phyloP scores from a whole-genome alignment of 257 asterid genomes.

The Nicotiana benthamiana region DNA sequence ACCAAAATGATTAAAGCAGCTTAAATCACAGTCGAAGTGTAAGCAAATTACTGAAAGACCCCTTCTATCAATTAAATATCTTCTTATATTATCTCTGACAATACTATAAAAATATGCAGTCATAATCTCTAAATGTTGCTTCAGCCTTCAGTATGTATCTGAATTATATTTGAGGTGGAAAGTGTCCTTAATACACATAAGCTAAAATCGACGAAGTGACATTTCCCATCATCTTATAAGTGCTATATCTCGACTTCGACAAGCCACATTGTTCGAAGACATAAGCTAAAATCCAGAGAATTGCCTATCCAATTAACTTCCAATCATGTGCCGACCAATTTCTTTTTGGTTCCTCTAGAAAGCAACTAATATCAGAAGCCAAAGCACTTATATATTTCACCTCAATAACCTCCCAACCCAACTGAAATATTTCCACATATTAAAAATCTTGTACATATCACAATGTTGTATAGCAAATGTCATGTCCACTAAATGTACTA shows the following conservation, averaged over 20 bases:
- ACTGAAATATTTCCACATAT: not conserved
- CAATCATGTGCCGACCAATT: not conserved
- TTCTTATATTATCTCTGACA: not conserved
- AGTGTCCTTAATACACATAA: not conserved
- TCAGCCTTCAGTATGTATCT: not conserved
- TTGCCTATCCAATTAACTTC: not conserved
- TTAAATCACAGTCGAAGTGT: not conserved
- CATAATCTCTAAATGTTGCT: not conserved
- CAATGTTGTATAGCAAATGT: not conserved
- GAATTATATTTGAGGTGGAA: not conserved
- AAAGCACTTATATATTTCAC: not conserved
- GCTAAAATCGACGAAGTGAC: not conserved
- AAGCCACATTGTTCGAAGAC: not conserved
- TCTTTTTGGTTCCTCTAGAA: not conserved
- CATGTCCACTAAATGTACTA: not conserved
- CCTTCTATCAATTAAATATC: not conserved
- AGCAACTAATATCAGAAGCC: not conserved
- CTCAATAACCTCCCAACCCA: not conserved
- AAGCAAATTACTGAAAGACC: not conserved
- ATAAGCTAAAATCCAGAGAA: not conserved
- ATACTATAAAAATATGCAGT: not conserved
- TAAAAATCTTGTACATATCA: not conserved
- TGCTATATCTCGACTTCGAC: not conserved
- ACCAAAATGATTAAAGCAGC: not conserved
- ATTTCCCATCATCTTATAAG: not conserved